phyloP scores from a whole-genome alignment of 495 filamentous ascomycete species.

The Penicillium atrosanguineum region DNA sequence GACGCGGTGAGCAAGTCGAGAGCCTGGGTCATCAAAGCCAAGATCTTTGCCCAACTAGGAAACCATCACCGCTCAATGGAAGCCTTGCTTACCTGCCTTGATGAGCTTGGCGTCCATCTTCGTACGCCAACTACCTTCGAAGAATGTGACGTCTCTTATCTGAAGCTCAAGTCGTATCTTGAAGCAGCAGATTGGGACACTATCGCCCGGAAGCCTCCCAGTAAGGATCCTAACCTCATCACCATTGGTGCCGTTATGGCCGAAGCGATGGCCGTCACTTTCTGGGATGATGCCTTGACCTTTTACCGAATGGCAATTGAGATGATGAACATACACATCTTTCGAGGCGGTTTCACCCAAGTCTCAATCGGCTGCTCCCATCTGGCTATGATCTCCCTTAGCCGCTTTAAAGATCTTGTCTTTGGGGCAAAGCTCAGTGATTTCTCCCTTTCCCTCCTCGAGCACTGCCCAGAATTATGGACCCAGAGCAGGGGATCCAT shows the following conservation, averaged over 20 bases:
- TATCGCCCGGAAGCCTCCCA: conserved; percentile 49
- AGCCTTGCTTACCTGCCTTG: conserved; percentile 63
- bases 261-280: conserved; percentile 76
- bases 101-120: conserved; percentile 63
- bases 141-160: conserved; percentile 71
- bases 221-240: conserved; percentile 53
- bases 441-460: conserved; percentile 63
- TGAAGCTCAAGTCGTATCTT: conserved; percentile 55
- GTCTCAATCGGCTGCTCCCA: conserved; percentile 74
- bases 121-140: conserved; percentile 65
- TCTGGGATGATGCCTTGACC: conserved; percentile 71
- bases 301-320: conserved; percentile 76
- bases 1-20: conserved; percentile 71
- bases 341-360: conserved; percentile 65
- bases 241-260: conserved; percentile 71
- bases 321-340: conserved; percentile 68
- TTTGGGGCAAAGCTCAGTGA: conserved; percentile 65
- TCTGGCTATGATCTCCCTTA: conserved; percentile 67
- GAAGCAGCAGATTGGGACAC: conserved; percentile 56
- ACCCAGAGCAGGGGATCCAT: conserved; percentile 69
- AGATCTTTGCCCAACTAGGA: conserved; percentile 70
- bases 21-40: conserved; percentile 73
- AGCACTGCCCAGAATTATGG: conserved; percentile 63
- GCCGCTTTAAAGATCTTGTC: conserved; percentile 68
- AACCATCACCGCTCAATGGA: conserved; percentile 66